Conservation (phyloP, 805 yeast genomes). For the Yamadazyma ubonensis region DNA sequence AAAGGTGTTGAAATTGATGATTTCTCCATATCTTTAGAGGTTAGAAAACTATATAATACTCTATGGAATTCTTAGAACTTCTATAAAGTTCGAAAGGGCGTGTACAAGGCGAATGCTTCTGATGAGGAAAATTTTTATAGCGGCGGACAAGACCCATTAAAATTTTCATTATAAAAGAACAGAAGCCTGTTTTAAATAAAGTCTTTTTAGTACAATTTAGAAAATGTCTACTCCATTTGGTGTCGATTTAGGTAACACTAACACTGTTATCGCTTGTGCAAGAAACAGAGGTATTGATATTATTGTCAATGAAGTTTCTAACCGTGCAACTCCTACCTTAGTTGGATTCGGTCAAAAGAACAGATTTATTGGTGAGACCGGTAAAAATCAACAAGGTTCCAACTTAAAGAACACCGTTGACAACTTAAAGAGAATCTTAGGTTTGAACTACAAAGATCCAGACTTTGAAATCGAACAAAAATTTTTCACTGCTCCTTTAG, state of each 20-base stretch:
- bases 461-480: conserved; percentile 73
- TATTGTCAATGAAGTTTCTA: conserved; percentile 97
- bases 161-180: conserved; percentile 6
- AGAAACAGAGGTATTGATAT: conserved; percentile 98
- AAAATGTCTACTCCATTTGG: conserved; percentile 93
- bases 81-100: conserved; percentile 8
- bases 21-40: no score
- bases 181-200: neutral
- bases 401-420: conserved; percentile 96
- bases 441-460: conserved; percentile 71
- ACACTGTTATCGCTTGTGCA: conserved; percentile 92
- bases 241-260: conserved; percentile 95
- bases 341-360: conserved; percentile 89
- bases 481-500: conserved; percentile 71
- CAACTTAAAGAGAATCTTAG: conserved; percentile 89
- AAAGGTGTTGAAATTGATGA: no score
- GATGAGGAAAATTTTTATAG: conserved; percentile 11
- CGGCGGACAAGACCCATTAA: conserved; percentile 5
- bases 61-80: conserved; percentile 5
- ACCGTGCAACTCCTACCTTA: conserved; percentile 89
- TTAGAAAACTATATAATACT: no score
- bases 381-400: conserved; percentile 94
- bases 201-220: conserved; percentile 8
- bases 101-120: conserved; percentile 2
- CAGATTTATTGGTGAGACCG: conserved; percentile 93